phyloP scores from a whole-genome alignment of 2,329 filamentous ascomycete genomes.

The Paracoccidioides brasiliensis region DNA sequence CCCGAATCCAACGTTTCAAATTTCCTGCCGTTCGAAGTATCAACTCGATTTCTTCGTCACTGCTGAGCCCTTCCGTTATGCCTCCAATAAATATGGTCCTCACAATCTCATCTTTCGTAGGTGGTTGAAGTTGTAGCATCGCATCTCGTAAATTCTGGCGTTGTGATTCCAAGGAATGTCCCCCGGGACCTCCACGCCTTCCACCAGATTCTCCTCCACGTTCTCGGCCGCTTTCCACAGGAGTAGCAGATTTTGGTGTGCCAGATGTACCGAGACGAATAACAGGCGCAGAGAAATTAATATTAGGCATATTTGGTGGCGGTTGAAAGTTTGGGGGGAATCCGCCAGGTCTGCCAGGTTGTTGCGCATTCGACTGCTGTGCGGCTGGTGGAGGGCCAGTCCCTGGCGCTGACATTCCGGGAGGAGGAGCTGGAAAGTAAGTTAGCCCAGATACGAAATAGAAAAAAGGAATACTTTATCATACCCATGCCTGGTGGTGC shows the following conservation, averaged over 20 bases:
- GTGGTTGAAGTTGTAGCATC: constrained; percentile 61
- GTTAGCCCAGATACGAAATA: constrained; percentile 1
- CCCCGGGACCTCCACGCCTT: constrained; percentile 46
- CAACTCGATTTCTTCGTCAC: constrained; percentile 65
- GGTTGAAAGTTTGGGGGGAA: constrained; percentile 77
- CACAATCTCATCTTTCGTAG: constrained; percentile 78
- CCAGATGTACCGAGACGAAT: constrained; percentile 77
- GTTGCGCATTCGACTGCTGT: constrained; percentile 58
- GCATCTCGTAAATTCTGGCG: constrained; percentile 54
- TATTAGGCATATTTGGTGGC: constrained; percentile 84
- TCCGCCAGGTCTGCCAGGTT: constrained; percentile 66
- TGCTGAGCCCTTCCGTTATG: constrained; percentile 64
- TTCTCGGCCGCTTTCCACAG: constrained; percentile 32
- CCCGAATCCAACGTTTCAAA: constrained; percentile 74
- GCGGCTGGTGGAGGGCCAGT: constrained; percentile 67
- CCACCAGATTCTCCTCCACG: constrained; percentile 32
- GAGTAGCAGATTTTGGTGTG: constrained; percentile 45
- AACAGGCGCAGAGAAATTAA: constrained; percentile 95
- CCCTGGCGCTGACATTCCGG: constrained; percentile 68
- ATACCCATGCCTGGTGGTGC: constrained; percentile 72
- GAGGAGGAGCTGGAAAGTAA: constrained; percentile 49
- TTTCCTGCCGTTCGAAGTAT: constrained; percentile 65
- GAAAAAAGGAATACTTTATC: neutral
- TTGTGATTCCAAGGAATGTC: constrained; percentile 49
- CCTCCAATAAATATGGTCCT: constrained; percentile 83